A percentile compares a stretch with the other conserved stretches of the same genome.
phyloP scores from a whole-genome alignment of 768 basidiomycete species.

The Lyophyllum decastes region DNA sequence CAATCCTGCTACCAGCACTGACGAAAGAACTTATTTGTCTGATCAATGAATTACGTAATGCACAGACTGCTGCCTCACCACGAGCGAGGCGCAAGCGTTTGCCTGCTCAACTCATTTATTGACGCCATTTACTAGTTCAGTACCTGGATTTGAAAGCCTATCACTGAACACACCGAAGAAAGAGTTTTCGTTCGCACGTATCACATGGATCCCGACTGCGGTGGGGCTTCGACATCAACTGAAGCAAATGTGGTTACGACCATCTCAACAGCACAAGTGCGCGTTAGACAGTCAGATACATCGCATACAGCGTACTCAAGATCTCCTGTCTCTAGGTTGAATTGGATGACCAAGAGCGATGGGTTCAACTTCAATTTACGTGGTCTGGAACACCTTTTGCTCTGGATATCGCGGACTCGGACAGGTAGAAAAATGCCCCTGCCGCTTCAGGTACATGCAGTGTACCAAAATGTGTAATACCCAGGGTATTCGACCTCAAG shows the following conservation, averaged over 20 bases:
- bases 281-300: background rate
- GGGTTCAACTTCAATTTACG: constrained; percentile 67
- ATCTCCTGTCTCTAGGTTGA: background rate
- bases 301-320: background rate
- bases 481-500: constrained; percentile 83
- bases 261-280: constrained; percentile 3
- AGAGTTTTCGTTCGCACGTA: background rate
- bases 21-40: background rate
- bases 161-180: background rate
- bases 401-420: constrained; percentile 74
- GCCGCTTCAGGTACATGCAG: background rate
- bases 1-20: background rate
- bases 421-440: constrained; percentile 52
- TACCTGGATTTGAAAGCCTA: background rate
- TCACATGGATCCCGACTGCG: background rate
- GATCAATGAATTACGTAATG: background rate
- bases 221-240: constrained; percentile 2
- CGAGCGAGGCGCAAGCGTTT: background rate
- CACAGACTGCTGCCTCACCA: background rate
- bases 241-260: background rate
- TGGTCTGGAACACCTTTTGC: constrained; percentile 71
- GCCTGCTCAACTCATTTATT: background rate
- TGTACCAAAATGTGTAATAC: background rate
- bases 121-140: background rate
- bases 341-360: constrained; percentile 36